Evolutionary conservation across 148 eudicot genomes (phyloP), one percentile per base, ranked within the genome.

Genomic region (Fagopyrum homotropicum): DNA sequence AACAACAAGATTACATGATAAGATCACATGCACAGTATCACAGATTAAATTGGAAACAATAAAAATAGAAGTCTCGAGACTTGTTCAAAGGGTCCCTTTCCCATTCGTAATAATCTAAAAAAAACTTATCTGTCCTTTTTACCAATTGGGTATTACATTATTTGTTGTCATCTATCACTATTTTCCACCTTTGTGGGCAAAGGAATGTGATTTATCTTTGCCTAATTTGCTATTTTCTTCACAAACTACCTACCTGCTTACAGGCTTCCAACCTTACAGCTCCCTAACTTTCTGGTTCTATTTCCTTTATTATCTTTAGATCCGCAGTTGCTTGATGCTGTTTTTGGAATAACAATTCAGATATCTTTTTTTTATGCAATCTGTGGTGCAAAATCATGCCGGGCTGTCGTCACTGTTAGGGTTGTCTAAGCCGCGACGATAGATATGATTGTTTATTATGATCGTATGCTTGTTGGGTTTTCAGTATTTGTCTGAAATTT

Each of bases 71-170:
- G 12, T 66, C 71, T 40, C 19, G 71, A 66, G 71, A 40, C 46
- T 66, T 66, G 45, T 43, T 66, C 14, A 9, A 63, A 63, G 45
- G 71, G 71, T 43, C 71, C 71, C 71, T 43, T 66, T 14, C 4
- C 6, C 10, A 17, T 6, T 59, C 22, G 35, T 59, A 59, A 59
- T 59, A 59, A 59, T 59, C 63, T 6, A 22, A 22, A 22, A 22
- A 22, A 22, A 22, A 6, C 63, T 6, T 9, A 17, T 57, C 64
- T 59, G 46, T 66, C 71, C 71, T 35, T 40, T 40, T 66, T 40
- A 66, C 71, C 47, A 40, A 66, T 66, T 66, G 71, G 71, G 71
- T 46, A 66, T 66, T 43, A n/a, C 47, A 66, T 66, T 66, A 66
- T 66, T 49, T 35, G 40, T 35, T 66, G 71, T 66, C 71, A 43